Conservation (phyloP, 169 alveolate species). For the Plasmodium adleri region DNA sequence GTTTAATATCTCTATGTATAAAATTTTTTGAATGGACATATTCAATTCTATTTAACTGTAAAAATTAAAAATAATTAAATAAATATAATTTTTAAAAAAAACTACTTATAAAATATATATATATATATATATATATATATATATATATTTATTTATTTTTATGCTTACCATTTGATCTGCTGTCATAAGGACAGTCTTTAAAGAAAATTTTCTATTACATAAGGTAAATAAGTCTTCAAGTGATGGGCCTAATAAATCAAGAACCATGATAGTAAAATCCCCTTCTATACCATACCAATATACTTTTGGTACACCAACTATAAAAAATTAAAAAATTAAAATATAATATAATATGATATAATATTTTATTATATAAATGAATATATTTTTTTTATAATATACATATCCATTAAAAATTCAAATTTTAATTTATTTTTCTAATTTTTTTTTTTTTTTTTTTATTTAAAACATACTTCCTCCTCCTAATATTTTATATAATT, state of each 20-base stretch:
- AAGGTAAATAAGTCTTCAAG: conserved; percentile 97
- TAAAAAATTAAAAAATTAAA: neutral
- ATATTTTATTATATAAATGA: neutral
- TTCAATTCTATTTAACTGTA: conserved; percentile 93
- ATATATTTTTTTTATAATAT: neutral
- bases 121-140: neutral
- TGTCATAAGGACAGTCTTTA: conserved; percentile 95
- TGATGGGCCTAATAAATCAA: conserved; percentile 97
- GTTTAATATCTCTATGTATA: conserved; percentile 98
- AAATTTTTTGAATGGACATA: conserved; percentile 95
- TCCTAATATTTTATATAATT: conserved; percentile 94
- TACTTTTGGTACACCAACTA: conserved; percentile 96
- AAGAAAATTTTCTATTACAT: conserved; percentile 95
- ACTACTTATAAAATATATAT: neutral
- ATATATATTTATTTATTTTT: neutral
- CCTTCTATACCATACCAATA: conserved; percentile 99
- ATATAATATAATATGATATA: too few relatives aligned
- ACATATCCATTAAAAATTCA: too few relatives aligned
- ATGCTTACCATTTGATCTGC: conserved; percentile 95
- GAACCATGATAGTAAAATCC: conserved; percentile 97
- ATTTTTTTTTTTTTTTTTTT: conserved; percentile 13
- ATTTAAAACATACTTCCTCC: conserved; percentile 91
- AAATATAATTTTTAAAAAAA: too few relatives aligned
- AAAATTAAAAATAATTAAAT: neutral
- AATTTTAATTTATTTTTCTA: neutral